phyloP scores from a whole-genome alignment of 148 eudicot genomes.

The Rhododendron ferrugineum region DNA sequence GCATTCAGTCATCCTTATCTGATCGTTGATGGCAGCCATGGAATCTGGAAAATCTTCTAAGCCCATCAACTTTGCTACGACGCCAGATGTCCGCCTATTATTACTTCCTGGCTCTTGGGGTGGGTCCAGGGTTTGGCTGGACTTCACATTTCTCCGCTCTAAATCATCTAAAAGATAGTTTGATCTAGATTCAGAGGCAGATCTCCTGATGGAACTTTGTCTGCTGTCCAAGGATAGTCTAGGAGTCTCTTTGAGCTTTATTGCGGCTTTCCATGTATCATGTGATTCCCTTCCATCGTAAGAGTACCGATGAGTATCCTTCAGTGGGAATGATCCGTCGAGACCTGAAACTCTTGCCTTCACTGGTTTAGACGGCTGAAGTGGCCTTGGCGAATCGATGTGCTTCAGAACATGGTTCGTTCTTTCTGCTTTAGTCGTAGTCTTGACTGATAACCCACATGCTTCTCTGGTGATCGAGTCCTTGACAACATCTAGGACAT shows the following conservation, averaged over 20 bases:
- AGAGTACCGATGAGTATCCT: constrained; percentile 50
- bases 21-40: constrained; percentile 17
- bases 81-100: constrained; percentile 38
- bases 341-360: constrained; percentile 25
- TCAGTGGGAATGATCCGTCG: constrained; percentile 28
- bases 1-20: constrained; percentile 19
- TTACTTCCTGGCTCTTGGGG: constrained; percentile 52
- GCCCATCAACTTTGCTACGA: constrained; percentile 88
- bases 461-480: constrained; percentile 71
- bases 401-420: constrained; percentile 34
- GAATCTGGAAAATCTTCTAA: constrained; percentile 53
- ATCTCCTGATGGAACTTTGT: constrained; percentile 31
- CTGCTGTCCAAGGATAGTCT: constrained; percentile 79
- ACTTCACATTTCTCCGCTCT: constrained; percentile 15
- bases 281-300: constrained; percentile 60
- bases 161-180: constrained; percentile 24
- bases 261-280: constrained; percentile 21
- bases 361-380: constrained; percentile 21
- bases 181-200: constrained; percentile 25
- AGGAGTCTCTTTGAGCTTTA: constrained; percentile 61
- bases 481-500: constrained; percentile 69
- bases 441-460: constrained; percentile 43
- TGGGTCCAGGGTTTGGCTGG: constrained; percentile 13
- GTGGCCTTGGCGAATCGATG: constrained; percentile 69
- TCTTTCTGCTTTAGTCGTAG: constrained; percentile 32